Evolutionary conservation across 257 asterid species (phyloP).

Genomic region (Marsdenia floribunda): DNA sequence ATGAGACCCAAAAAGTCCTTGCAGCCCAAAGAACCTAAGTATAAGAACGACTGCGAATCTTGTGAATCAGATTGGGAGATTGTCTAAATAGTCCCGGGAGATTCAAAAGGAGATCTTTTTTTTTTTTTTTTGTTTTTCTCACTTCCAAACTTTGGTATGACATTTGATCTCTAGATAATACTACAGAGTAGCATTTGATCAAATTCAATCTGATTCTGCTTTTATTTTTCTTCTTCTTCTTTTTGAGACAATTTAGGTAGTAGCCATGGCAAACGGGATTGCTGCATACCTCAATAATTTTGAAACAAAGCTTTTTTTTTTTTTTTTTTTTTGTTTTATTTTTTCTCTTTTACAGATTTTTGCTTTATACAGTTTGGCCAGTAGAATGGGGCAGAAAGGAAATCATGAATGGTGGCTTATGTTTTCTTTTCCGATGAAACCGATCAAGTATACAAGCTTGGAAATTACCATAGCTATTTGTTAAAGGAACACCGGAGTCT

Average conservation of each 20-base stretch:
- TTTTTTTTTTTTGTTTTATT: background rate
- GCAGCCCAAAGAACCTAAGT: conserved; percentile 1
- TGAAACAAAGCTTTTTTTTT: background rate
- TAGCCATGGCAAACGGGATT: background rate
- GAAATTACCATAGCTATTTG: too few species aligned
- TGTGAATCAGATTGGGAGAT: conserved; percentile 32
- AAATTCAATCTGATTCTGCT: background rate
- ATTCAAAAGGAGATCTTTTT: background rate
- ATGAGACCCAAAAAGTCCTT: background rate
- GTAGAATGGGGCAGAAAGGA: background rate
- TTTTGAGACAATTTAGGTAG: conserved; percentile 3
- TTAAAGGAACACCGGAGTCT: too few species aligned
- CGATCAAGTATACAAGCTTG: background rate
- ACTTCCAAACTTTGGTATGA: background rate
- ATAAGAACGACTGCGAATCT: conserved; percentile 5
- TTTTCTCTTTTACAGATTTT: background rate
- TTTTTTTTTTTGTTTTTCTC: too few species aligned
- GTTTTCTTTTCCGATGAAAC: background rate
- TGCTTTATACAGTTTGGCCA: background rate
- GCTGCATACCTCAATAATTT: background rate
- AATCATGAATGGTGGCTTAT: background rate
- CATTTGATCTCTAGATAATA: background rate
- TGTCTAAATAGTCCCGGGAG: conserved; percentile 2
- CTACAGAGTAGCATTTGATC: background rate
- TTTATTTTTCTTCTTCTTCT: background rate